These are phyloP conservation scores for Scutellaria minor DNA, from an alignment of 257 asterid species.

Conservation along the genomic window DNA sequence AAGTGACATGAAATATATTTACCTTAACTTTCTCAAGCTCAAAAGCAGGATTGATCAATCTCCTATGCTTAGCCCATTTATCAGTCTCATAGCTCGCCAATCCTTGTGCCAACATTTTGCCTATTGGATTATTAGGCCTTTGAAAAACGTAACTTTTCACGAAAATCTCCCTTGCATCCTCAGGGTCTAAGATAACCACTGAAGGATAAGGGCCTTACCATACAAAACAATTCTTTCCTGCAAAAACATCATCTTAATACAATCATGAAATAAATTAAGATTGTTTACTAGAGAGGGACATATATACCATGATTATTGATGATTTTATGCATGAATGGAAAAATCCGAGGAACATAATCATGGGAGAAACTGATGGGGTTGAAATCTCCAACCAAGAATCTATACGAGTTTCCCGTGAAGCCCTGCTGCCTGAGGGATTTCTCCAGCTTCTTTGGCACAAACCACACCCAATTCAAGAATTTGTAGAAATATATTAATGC, in stretches of 20 bases:
- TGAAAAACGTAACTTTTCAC: conserved; percentile 47
- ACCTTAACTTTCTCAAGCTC: conserved; percentile 58
- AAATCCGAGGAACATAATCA: conserved; percentile 42
- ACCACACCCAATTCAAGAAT: conserved; percentile 47
- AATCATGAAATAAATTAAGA: too few relatives aligned
- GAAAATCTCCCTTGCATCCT: conserved; percentile 50
- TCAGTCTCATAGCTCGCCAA: conserved; percentile 45
- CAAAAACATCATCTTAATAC: not conserved
- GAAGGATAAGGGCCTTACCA: conserved; percentile 58
- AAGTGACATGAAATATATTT: too few relatives aligned
- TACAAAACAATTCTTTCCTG: conserved; percentile 51
- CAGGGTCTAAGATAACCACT: conserved; percentile 47
- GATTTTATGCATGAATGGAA: conserved; percentile 39
- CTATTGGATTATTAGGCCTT: conserved; percentile 41
- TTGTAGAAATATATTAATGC: conserved; percentile 37
- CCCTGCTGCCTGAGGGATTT: conserved; percentile 51
- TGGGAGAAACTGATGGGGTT: conserved; percentile 50
- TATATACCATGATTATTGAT: conserved; percentile 35
- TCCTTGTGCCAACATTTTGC: conserved; percentile 44
- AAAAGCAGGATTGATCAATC: conserved; percentile 60
- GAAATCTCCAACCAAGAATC: conserved; percentile 48
- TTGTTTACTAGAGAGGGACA: not conserved
- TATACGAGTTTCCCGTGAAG: conserved; percentile 49
- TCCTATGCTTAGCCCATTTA: conserved; percentile 68
- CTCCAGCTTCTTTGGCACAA: conserved; percentile 48